phyloP scores from a whole-genome alignment of 805 yeast genomes.

The Lipomyces spencermartinsiae region DNA sequence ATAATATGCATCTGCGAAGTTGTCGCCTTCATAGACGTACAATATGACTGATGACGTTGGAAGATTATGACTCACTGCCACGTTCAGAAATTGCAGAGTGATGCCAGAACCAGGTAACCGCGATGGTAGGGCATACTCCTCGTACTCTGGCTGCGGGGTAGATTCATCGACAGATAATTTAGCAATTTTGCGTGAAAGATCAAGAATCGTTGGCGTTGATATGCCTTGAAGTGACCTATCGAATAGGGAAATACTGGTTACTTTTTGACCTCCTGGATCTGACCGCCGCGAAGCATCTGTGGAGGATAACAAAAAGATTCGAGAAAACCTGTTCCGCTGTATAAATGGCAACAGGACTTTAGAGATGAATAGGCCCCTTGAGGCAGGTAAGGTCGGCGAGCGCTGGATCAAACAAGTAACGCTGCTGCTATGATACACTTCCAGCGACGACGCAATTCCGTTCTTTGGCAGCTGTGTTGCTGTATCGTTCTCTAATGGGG shows the following conservation, averaged over 20 bases:
- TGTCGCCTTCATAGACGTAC: slow-evolving; percentile 90
- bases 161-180: slow-evolving; percentile 15
- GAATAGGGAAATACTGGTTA: slow-evolving; percentile 9
- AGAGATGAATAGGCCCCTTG: slow-evolving; percentile 55
- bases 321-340: slow-evolving; percentile 48
- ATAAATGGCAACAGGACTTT: slow-evolving; percentile 61
- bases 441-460: slow-evolving; percentile 66
- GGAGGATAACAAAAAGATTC: slow-evolving; percentile 71
- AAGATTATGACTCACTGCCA: slow-evolving; percentile 10
- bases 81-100: slow-evolving; percentile 40
- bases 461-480: slow-evolving; percentile 14
- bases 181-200: slow-evolving; percentile 18
- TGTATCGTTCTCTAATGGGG: slow-evolving; percentile 35
- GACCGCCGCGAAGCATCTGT: slow-evolving; percentile 55
- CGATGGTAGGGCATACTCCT: slow-evolving; percentile 22
- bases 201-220: slow-evolving; percentile 6
- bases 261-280: slow-evolving; percentile 30
- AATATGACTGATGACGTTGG: slow-evolving; percentile 54
- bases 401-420: slow-evolving; percentile 77
- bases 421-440: slow-evolving; percentile 58
- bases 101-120: slow-evolving; percentile 47
- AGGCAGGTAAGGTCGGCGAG: slow-evolving; percentile 80
- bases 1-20: slow-evolving; percentile 68
- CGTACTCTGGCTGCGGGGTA: not conserved
- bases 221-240: not conserved